These are phyloP conservation scores for Stereum hirsutum DNA, from an alignment of 1,284 basidiomycete genomes.

Conservation along the genomic window DNA sequence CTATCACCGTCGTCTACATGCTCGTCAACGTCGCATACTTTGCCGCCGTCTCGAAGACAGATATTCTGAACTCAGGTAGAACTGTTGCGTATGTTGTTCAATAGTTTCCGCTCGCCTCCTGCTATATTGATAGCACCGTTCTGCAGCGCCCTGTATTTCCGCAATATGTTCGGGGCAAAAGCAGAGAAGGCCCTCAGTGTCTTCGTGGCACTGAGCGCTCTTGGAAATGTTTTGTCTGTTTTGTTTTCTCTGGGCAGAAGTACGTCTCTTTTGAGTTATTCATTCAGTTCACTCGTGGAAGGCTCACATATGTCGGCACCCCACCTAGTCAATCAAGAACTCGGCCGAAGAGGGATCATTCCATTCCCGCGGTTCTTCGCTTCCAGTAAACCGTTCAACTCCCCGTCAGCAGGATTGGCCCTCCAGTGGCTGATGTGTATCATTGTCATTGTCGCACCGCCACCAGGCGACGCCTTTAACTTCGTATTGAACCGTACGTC, in stretches of 20 bases:
- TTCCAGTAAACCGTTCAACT: conserved; percentile 53
- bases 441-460: conserved; percentile 37
- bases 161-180: conserved; percentile 51
- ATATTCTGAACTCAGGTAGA: conserved; percentile 50
- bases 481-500: conserved; percentile 54
- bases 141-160: conserved; percentile 53
- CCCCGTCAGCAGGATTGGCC: conserved; percentile 49
- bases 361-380: conserved; percentile 54
- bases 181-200: conserved; percentile 53
- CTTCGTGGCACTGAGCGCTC: conserved; percentile 51
- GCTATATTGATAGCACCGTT: background rate
- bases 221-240: conserved; percentile 54
- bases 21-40: conserved; percentile 63
- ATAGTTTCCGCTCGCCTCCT: background rate
- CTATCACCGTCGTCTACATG: conserved; percentile 46
- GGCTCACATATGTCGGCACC: too few relatives aligned
- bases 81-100: conserved; percentile 45
- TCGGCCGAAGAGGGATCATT: conserved; percentile 57
- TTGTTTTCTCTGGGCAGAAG: conserved; percentile 53
- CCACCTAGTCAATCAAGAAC: conserved; percentile 60
- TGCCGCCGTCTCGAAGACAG: conserved; percentile 54
- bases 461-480: conserved; percentile 59
- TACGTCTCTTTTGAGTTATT: background rate
- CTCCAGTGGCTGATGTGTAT: conserved; percentile 47
- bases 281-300: too few relatives aligned